Base-by-base conservation (phyloP, 1,284 basidiomycete genomes). In the Wolfiporia cocos region DNA sequence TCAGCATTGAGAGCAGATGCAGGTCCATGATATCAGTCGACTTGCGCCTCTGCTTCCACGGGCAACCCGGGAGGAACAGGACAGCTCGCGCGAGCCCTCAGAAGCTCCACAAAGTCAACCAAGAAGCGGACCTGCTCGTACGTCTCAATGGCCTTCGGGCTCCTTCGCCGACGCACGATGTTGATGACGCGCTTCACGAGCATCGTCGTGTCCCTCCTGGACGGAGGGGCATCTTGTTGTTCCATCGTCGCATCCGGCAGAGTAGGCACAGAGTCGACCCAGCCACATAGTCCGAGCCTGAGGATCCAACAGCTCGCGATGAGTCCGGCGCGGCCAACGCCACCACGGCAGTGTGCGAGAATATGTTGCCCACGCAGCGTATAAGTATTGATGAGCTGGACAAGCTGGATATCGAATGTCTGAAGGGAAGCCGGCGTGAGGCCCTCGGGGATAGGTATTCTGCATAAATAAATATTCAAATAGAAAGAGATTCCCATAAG, bases 301-400 rank as follows among this genome's bases (percentile, higher is more conserved):
- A 96, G 70, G 58, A 91, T 75, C 95, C 95, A 98, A 50, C 86
- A 87, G 54, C 88, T 92, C 1, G 94, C 94, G 26, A 97, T 76
- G 31, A 98, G 73, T 1, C 94, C 94, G 0, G 95, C 95, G 20
- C 95, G 78, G 1, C 95, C 95, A 4, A 99, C 88, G 5, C 95
- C 95, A 26, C 94, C 95, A 20, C 95, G 78, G 61, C 95, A 99
- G 55, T 98, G 95, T 5, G 88, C 88, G 5, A 97, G 75, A 3
- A 95, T 76, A 24, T 81, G 74, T 2, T 75, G 61, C 1, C 93
- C 92, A 5, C 68, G 69, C 6, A 94, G 66, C 0, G 92, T 90
- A 57, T 94, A 96, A 5, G 66, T 64, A 14, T 76, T 61, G 34
- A 93, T 84, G 42, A 97, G 67, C 31, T 71, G 66, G 6, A 73